A percentile compares a stretch with the other conserved stretches of the same genome.
These are phyloP conservation scores for Oxyria digyna DNA, from an alignment of 148 eudicot species.

Conservation along the genomic window DNA sequence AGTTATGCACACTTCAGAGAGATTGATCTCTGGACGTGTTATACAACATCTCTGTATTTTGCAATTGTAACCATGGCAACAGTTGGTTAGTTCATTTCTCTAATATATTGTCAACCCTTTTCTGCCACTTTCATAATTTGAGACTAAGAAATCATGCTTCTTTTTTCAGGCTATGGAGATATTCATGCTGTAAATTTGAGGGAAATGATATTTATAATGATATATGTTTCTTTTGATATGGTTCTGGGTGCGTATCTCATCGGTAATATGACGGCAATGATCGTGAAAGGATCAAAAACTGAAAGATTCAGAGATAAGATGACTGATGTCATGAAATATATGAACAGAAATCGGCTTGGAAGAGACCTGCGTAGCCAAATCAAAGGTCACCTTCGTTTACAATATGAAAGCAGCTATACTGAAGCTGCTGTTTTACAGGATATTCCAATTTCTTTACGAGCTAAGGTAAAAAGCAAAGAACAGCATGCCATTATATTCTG, in stretches of 20 bases:
- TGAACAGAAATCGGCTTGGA: conserved; percentile 51
- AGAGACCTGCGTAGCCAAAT: conserved; percentile 54
- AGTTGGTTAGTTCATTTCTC: conserved; percentile 52
- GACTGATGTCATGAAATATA: conserved; percentile 56
- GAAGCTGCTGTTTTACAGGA: conserved; percentile 52
- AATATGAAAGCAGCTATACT: conserved; percentile 65
- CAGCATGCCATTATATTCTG: background rate
- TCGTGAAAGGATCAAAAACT: conserved; percentile 66
- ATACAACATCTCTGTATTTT: conserved; percentile 72
- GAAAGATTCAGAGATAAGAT: conserved; percentile 59
- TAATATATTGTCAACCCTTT: background rate
- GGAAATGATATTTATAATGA: conserved; percentile 73
- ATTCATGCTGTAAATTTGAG: conserved; percentile 67
- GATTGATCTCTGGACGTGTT: conserved; percentile 68
- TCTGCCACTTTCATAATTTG: too few relatives aligned
- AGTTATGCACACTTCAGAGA: conserved; percentile 73
- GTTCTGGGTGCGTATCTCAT: conserved; percentile 62
- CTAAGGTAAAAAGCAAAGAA: conserved; percentile 37
- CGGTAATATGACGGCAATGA: conserved; percentile 67
- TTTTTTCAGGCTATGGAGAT: conserved; percentile 57
- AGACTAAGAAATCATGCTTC: background rate
- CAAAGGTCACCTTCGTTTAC: conserved; percentile 54
- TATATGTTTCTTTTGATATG: conserved; percentile 73
- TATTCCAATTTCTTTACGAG: conserved; percentile 61
- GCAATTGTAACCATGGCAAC: conserved; percentile 95